A percentile compares a stretch with the other conserved stretches of the same genome.
These are phyloP conservation scores for Diphasiastrum complanatum DNA, from an alignment of 83 land plant genomes.

Conservation along the genomic window DNA sequence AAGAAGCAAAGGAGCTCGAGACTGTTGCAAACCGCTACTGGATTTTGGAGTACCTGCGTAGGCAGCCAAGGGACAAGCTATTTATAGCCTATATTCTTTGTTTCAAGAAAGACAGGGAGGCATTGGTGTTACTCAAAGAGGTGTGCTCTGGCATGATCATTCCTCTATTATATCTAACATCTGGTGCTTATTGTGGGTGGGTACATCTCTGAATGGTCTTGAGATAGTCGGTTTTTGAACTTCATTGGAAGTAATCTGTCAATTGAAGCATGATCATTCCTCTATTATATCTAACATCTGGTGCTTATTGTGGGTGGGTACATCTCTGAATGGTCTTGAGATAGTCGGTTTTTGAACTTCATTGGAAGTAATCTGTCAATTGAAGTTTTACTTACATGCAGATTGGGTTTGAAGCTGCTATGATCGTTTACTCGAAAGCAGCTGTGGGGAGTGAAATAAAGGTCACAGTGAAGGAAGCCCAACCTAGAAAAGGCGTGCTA, in stretches of 20 bases:
- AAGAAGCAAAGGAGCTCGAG: constrained; percentile 35
- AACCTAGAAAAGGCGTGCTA: constrained; percentile 64
- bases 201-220: not conserved
- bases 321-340: not conserved
- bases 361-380: not conserved
- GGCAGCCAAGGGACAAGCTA: constrained; percentile 49
- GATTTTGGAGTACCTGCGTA: constrained; percentile 57
- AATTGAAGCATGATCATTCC: too few species aligned
- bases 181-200: not conserved
- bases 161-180: not conserved
- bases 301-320: not conserved
- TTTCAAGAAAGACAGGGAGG: constrained; percentile 58
- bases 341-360: not conserved
- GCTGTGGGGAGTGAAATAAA: constrained; percentile 55
- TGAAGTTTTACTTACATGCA: constrained; percentile 7
- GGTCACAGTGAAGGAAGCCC: constrained; percentile 45
- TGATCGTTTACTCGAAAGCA: constrained; percentile 40
- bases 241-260: not conserved
- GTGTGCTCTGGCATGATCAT: constrained; percentile 17
- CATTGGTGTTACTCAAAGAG: constrained; percentile 50
- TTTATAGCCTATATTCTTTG: constrained; percentile 54
- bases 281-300: too few species aligned
- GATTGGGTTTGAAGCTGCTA: constrained; percentile 60
- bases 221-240: not conserved
- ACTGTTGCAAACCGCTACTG: constrained; percentile 58